Evolutionary conservation across 2,329 filamentous ascomycete genomes (phyloP).

Genomic region (Ophiosphaerella korrae): DNA sequence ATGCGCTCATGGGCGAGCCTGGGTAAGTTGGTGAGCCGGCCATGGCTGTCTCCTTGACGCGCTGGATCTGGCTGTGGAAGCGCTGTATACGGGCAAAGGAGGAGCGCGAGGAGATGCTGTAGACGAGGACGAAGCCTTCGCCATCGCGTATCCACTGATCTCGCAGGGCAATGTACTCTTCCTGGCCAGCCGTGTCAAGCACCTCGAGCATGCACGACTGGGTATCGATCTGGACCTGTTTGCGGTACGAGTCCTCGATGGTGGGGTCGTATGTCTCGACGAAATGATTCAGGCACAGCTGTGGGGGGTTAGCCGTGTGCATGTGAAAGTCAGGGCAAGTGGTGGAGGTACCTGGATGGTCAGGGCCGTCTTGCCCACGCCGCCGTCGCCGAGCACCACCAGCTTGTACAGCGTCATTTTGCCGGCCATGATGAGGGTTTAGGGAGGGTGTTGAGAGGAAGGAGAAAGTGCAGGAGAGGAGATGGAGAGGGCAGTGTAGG

Average conservation of each 20-base stretch:
- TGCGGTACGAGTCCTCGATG: conserved; percentile 71
- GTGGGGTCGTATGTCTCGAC: conserved; percentile 84
- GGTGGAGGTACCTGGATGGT: conserved; percentile 77
- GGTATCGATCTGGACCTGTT: conserved; percentile 82
- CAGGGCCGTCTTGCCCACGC: conserved; percentile 90
- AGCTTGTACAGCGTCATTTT: conserved; percentile 96
- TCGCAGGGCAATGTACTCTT: conserved; percentile 95
- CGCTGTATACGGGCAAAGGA: conserved; percentile 94
- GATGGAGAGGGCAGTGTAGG: conserved; percentile 10
- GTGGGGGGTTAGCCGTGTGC: conserved; percentile 23
- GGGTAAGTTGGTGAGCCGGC: conserved; percentile 77
- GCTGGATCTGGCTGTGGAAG: conserved; percentile 95
- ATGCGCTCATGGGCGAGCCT: conserved; percentile 70
- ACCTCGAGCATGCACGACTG: conserved; percentile 98
- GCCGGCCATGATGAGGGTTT: conserved; percentile 69
- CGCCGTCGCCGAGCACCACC: conserved; percentile 92
- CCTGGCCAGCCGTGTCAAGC: conserved; percentile 94
- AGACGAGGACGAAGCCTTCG: conserved; percentile 95
- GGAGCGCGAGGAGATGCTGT: conserved; percentile 96
- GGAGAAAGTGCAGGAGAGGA: conserved; percentile 1
- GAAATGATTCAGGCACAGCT: conserved; percentile 97
- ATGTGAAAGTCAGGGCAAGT: conserved; percentile 55
- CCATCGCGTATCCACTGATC: conserved; percentile 99
- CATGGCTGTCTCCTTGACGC: conserved; percentile 87
- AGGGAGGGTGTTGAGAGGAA: conserved; percentile 4